Evolutionary conservation across 1,139 yeast species (phyloP), one percentile per base, ranked within the genome.

Genomic region (Nakaseomyces delphensis): DNA sequence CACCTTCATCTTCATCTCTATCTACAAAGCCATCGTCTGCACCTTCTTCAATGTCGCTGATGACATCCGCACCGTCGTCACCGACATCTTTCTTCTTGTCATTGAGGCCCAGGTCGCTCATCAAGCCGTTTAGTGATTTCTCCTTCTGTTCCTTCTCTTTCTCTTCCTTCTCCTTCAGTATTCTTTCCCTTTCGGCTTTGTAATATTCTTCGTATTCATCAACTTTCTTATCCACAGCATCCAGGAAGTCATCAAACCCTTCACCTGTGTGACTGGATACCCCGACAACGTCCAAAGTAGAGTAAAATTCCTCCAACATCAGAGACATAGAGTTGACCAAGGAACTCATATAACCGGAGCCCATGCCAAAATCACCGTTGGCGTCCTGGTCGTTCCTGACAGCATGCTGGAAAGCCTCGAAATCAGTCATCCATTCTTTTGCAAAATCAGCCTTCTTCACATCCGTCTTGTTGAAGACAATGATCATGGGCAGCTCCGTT

Each of bases 371-470:
- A 44, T 75, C 79, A 41, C 79, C 83, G 51, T 77, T 79, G 45
- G 76, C 63, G 37, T 83, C 74, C 45, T 70, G 73, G 56, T 81
- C 83, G 31, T 71, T 70, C 52, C 73, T 71, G 47, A 89, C 68
- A 1, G 95, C 95, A 30, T 66, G 68, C 63, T 91, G 98, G 68
- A 93, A 93, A 15, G 77, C 71, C 63, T 91, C 97, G 63, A 93
- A 93, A 64, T 93, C 98, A 3, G 81, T 76, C 97, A 93, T 87
- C 99, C 99, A 93, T 51, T 86, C 95, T 59, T 79, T 81, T 23
- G 96, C 96, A 65, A 87, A 87, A 42, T 76, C 79, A 0, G 94
- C 86, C 47, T 80, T 79, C 54, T 81, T 71, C 7, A 83, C 89
- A 64, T 93, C 99, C 1, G 93, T 85, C 66, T 93, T 93, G 66